These are phyloP conservation scores for Exophiala spinifera DNA, from an alignment of 2,329 filamentous ascomycete species.

Conservation along the genomic window DNA sequence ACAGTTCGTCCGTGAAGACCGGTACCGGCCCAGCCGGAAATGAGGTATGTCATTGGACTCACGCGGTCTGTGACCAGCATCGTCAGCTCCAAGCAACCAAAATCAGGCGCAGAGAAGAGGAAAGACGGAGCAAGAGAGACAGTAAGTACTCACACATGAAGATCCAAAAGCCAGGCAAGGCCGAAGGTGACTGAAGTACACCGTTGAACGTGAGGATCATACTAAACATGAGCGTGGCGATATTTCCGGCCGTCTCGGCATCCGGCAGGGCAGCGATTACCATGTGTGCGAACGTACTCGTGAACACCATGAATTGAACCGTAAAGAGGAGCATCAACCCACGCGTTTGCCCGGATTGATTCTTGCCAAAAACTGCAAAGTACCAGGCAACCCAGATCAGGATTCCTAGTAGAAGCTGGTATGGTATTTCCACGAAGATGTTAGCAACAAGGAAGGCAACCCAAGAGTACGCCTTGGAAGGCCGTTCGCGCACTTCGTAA, in stretches of 20 bases:
- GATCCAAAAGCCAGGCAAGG: constrained; percentile 64
- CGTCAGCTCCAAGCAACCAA: constrained; percentile 62
- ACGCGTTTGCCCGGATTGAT: constrained; percentile 47
- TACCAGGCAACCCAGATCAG: constrained; percentile 74
- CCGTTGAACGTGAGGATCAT: constrained; percentile 70
- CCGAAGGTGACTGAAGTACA: constrained; percentile 63
- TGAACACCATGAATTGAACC: constrained; percentile 69
- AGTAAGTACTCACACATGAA: constrained; percentile 52
- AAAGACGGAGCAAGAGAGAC: constrained; percentile 35
- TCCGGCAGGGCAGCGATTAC: constrained; percentile 70
- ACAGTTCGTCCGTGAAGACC: constrained; percentile 67
- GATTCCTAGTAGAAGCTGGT: constrained; percentile 60
- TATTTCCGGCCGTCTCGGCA: constrained; percentile 68
- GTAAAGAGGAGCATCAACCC: constrained; percentile 57
- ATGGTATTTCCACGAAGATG: constrained; percentile 68
- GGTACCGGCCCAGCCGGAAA: constrained; percentile 66
- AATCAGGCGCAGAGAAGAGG: constrained; percentile 54
- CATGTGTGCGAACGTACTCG: constrained; percentile 73
- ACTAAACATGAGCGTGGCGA: constrained; percentile 72
- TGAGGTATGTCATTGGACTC: constrained; percentile 77
- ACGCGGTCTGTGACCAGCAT: constrained; percentile 63
- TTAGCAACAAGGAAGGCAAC: constrained; percentile 67
- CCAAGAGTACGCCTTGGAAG: constrained; percentile 71
- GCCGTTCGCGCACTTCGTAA: constrained; percentile 67
- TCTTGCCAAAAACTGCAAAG: constrained; percentile 65